Evolutionary conservation across 2,329 filamentous ascomycete species (phyloP), one percentile per base, ranked within the genome.

Genomic region (Hirsutella rhossiliensis): DNA sequence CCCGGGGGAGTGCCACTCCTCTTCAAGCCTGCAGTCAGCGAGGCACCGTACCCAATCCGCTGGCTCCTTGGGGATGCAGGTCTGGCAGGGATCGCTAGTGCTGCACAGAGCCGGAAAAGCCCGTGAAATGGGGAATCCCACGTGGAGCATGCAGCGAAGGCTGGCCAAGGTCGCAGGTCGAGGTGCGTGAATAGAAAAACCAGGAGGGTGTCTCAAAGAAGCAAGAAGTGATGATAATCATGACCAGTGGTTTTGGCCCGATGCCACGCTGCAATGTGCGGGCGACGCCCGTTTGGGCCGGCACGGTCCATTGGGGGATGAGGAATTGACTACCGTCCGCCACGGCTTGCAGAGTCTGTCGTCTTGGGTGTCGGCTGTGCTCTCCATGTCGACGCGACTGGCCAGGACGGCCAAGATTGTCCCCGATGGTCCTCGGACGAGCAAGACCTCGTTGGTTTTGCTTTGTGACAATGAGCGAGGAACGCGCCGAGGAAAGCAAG

Each of bases 131-230:
- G 47, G 50, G 49, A 47, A 45, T 52, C 49, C 57, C 56, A 59
- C 56, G 56, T 59, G 57, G 56, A 53, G 51, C 51, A 48, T 59
- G 56, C 56, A 59, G 54, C 47, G 46, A 20, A 28, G 39, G 9
- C 3, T 27, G 23, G 28, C 28, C 17, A 8, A 34, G 41, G 23
- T 43, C 31, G 27, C 31, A 44, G 31, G 39, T 38, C 27, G 40
- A 36, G 38, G 20, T 28, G 38, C 29, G 29, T 34, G 41, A 43
- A 29, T 30, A 40, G 42, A 38, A 42, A 38, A 17, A 44, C 30
- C 17, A 37, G 47, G 38, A 38, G 41, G 30, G 39, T 31, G 30
- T 20, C 13, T 6, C 12, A 46, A 40, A 27, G n/a, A 43, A 18
- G 17, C 12, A 32, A 38, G 31, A n/a, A 34, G 28, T 19, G 13